Conservation (phyloP, 345 rosid species). For the Bruguiera parviflora region DNA sequence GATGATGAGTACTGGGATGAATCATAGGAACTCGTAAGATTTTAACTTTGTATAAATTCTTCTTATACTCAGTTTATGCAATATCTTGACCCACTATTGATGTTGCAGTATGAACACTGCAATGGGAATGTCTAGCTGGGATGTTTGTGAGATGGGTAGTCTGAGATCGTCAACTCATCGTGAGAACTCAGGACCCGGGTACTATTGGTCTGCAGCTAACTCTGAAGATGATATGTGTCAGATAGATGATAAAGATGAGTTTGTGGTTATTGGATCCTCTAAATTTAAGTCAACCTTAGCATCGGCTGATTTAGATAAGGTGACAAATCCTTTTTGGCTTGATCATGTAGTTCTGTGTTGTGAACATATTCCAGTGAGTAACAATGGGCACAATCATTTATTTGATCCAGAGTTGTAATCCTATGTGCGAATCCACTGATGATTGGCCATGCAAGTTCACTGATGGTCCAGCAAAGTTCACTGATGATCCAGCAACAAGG, state of each 20-base stretch:
- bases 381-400: conserved; percentile 11
- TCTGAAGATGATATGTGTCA: conserved; percentile 32
- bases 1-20: conserved; percentile 40
- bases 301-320: conserved; percentile 68
- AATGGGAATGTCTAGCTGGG: conserved; percentile 58
- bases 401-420: conserved; percentile 73
- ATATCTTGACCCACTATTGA: conserved; percentile 14
- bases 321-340: conserved; percentile 25
- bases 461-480: conserved; percentile 47
- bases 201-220: conserved; percentile 21
- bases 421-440: conserved; percentile 74
- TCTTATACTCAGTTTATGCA: background rate
- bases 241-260: conserved; percentile 66
- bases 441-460: conserved; percentile 67
- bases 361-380: background rate
- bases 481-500: conserved; percentile 42
- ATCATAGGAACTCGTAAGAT: conserved; percentile 58
- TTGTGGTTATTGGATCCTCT: conserved; percentile 42
- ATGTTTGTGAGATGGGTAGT: conserved; percentile 27
- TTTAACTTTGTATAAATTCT: conserved; percentile 9
- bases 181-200: conserved; percentile 27
- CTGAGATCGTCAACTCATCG: conserved; percentile 27
- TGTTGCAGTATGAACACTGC: conserved; percentile 46
- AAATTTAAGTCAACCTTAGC: conserved; percentile 43
- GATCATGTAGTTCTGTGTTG: conserved; percentile 4